Evolutionary conservation across 2,329 filamentous ascomycete species (phyloP).

Genomic region (Davidsoniella eucalypti): DNA sequence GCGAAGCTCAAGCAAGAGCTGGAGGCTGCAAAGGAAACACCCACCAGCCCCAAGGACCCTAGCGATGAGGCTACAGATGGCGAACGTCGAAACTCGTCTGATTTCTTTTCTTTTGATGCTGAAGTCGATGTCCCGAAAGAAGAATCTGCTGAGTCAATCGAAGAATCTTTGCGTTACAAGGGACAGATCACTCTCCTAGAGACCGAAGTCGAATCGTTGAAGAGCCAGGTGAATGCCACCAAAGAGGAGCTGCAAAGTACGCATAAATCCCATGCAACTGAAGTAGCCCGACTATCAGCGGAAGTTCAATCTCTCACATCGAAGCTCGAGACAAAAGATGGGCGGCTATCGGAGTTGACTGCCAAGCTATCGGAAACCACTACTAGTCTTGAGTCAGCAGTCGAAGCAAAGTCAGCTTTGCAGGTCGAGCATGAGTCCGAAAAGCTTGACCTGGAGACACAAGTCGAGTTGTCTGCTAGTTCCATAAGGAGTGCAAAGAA

Average conservation of each 20-base stretch:
- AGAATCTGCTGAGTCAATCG: too few species aligned
- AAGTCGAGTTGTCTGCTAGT: conserved; percentile 22
- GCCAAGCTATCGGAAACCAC: conserved; percentile 14
- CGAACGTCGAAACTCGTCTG: conserved; percentile 22
- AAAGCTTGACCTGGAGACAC: conserved; percentile 20
- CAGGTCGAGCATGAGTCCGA: too few species aligned
- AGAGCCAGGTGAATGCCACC: too few species aligned
- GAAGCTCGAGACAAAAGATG: conserved; percentile 23
- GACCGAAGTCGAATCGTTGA: too few species aligned
- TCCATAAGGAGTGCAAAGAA: conserved; percentile 23
- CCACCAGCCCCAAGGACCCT: neutral
- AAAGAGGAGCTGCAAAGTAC: too few species aligned
- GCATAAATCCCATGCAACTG: too few species aligned
- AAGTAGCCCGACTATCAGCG: conserved; percentile 18
- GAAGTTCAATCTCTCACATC: conserved; percentile 28
- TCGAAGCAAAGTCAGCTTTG: too few species aligned
- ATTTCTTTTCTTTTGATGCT: conserved; percentile 85
- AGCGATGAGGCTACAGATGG: conserved; percentile 19
- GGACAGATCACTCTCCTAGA: too few species aligned
- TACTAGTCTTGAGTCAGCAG: too few species aligned
- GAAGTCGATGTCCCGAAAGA: conserved; percentile 50
- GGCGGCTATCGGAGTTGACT: neutral
- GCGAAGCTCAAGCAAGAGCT: conserved; percentile 37
- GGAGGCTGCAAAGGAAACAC: conserved; percentile 13
- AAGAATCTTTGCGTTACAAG: too few species aligned